Conservation (phyloP, 2,329 filamentous ascomycete genomes). For the Chaetomium olivaceum region DNA sequence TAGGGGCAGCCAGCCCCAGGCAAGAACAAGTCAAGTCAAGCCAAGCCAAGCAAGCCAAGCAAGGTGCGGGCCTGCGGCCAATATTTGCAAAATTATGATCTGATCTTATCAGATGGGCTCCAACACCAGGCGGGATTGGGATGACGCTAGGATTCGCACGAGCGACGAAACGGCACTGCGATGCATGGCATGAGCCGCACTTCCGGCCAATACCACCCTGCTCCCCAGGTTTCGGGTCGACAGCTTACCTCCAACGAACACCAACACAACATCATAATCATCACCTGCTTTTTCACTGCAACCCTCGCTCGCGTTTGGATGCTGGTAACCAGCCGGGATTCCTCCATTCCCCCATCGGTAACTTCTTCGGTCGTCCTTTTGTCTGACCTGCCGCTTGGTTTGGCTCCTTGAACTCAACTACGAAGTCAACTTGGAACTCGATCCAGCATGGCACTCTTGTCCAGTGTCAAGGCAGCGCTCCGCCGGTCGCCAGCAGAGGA, state of each 20-base stretch:
- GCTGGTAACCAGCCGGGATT: neutral
- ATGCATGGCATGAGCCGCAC: neutral
- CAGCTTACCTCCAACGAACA: neutral
- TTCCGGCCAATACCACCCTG: neutral
- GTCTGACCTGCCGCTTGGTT: neutral
- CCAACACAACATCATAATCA: neutral
- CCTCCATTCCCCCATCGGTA: too few species aligned
- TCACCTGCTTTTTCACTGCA: neutral
- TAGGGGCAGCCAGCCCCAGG: too few species aligned
- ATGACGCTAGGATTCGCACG: neutral
- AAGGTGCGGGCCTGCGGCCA: neutral
- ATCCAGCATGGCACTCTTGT: neutral
- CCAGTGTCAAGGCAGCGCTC: neutral
- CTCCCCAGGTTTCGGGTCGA: neutral
- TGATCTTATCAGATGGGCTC: constrained; percentile 15
- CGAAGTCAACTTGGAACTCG: neutral
- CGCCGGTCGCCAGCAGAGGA: neutral
- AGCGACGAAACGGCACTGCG: neutral
- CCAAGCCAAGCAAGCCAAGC: too few species aligned
- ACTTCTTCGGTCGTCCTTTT: neutral
- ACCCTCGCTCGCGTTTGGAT: neutral
- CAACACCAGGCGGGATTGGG: neutral
- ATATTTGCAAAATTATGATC: neutral
- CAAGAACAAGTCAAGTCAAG: too few species aligned
- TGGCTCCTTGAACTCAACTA: too few species aligned